Evolutionary conservation across 768 basidiomycete genomes (phyloP), one percentile per base, ranked within the genome.

Genomic region (Pleurotus djamor): DNA sequence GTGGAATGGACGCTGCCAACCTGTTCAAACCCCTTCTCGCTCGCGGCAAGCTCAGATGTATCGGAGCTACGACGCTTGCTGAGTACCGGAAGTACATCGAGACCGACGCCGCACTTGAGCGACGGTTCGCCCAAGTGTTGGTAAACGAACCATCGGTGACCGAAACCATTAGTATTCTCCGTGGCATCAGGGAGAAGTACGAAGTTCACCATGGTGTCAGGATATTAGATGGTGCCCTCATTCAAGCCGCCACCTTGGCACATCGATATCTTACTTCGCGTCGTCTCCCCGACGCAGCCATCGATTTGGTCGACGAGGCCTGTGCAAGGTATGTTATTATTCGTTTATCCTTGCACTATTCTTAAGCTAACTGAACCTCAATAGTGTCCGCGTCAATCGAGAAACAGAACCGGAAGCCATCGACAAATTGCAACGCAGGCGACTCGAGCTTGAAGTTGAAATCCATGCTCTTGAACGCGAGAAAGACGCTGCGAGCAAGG

Each of bases 41-140:
- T 21, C 88, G 90, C 65, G 96, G 89, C 59, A 95, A 90, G 70
- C 71, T 81, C 51, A 74, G 79, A 38, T 83, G 82, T 74, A 93
- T 96, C 59, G 94, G 95, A 58, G 95, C 96, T 2, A 98, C 96
- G 0, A 98, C 96, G 0, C 82, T 97, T 1, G 84, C 88, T 38
- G 95, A 98, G 70, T 98, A 97, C 71, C 79, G 92, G 59, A 91
- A 96, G 71, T 91, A 93, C 71, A 94, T 97, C 68, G 94, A 97
- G 74, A 92, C 89, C 49, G 95, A 96, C 66, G 87, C 91, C 35
- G 94, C 94, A 5, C 79, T 96, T 56, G 94, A 96, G 67, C 85
- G 95, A 62, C 83, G 95, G 64, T 96, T 96, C 71, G 93, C 95
- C 2, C 94, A 97, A 71, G 94, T 98, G 44, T 68, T 96, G 32